Conservation (phyloP, 2,329 filamentous ascomycete species). For the Pestalotiopsis sp. region DNA sequence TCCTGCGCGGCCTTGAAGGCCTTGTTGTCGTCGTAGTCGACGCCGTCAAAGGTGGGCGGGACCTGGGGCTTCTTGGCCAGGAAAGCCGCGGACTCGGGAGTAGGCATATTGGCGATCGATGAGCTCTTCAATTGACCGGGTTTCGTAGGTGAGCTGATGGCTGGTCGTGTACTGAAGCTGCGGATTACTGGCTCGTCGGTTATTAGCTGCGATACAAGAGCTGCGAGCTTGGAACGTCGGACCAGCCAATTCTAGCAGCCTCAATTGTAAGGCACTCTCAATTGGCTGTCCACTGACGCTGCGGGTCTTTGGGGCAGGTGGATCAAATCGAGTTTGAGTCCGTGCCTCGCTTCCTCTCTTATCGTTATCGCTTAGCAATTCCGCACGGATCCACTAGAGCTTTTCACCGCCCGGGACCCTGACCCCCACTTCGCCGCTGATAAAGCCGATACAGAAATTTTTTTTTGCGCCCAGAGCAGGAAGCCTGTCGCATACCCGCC, state of each 20-base stretch:
- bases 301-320: neutral
- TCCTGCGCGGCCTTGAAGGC: constrained; percentile 83
- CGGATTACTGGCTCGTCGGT: neutral
- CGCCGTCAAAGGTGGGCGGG: constrained; percentile 80
- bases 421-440: constrained; percentile 6
- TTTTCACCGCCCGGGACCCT: constrained; percentile 16
- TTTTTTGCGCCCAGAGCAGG: neutral
- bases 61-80: constrained; percentile 84
- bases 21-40: constrained; percentile 83
- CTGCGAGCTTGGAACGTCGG: constrained; percentile 6
- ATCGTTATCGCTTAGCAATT: constrained; percentile 3
- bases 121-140: constrained; percentile 10
- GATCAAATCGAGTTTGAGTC: neutral
- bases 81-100: constrained; percentile 80
- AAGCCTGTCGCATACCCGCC: constrained; percentile 12
- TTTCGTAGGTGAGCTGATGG: neutral
- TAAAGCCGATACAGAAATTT: constrained; percentile 12
- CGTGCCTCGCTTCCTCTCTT: neutral
- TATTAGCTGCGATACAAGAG: neutral
- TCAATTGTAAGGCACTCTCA: constrained; percentile 6
- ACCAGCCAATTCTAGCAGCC: constrained; percentile 8
- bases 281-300: neutral
- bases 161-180: neutral
- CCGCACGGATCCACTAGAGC: neutral
- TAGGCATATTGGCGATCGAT: constrained; percentile 64